Base-by-base conservation (phyloP, 495 filamentous ascomycete genomes). In the Podospora anserina region DNA sequence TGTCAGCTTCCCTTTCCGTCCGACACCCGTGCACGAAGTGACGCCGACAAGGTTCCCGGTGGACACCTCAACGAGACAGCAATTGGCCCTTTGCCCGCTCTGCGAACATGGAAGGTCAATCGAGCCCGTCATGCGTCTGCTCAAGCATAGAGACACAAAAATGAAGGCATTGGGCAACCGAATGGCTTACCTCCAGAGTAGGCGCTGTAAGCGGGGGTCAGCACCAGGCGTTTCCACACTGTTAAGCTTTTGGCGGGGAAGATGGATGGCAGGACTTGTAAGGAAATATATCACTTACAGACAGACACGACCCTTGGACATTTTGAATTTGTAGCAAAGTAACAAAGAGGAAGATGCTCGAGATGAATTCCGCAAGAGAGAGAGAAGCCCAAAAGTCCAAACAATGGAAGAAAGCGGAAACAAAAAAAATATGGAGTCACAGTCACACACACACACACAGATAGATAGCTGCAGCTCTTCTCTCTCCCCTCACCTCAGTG, bases 281-380 rank as follows among this genome's bases (percentile, higher is more conserved):
- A 55, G 53, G 16, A 32, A 5, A 32, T 32, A 61, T 39, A 59
- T 20, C 34, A 80, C 79, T 79, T 56, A 81, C 78, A 82, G 77
- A 77, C 80, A 82, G 69, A 82, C 80, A 59, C 80, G 80, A 64
- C 79, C 80, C 69, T 82, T 81, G 67, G 79, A 78, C 80, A 76
- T 76, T 44, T 54, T 60, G 34, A 9, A 23, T 56, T 20, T 55
- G 20, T 16, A 64, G 59, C n/a, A 5, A 16, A 53, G 49, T 27
- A 53, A 64, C 30, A 9, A 16, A 15, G 54, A 20, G 7, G 39
- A 49, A 49, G 13, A 49, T 49, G 18, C 39, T 49, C 39, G 39
- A 49, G 39, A 39, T 49, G 16, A n/a, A n/a, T 61, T 61, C 16
- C 16, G 32, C 32, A 54, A 59, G 30, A 32, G 30, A 32, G 30